Evolutionary conservation across 257 asterid species (phyloP).

Genomic region (Thymus mandschuricus): DNA sequence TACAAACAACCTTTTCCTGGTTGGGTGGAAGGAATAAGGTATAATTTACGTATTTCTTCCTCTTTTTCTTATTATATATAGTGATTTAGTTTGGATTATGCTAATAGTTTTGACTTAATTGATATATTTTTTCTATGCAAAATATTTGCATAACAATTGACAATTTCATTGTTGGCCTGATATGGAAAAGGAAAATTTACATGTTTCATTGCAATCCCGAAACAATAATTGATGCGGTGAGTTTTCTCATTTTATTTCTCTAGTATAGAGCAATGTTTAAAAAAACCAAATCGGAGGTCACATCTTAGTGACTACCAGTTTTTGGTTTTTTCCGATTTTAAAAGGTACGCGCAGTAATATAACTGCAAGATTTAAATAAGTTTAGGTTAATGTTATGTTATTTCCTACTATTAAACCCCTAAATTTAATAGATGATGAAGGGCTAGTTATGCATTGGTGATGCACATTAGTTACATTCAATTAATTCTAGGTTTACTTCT

Average conservation of each 20-base stretch:
- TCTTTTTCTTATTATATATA: neutral
- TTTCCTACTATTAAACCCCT: too few species aligned
- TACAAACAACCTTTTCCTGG: slow-evolving; percentile 83
- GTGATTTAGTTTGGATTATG: too few species aligned
- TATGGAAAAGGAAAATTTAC: slow-evolving; percentile 82
- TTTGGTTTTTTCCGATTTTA: too few species aligned
- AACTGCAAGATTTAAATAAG: too few species aligned
- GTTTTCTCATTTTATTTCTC: slow-evolving; percentile 15
- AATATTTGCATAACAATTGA: slow-evolving; percentile 70
- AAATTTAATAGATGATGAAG: too few species aligned
- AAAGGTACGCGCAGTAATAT: too few species aligned
- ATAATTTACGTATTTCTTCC: slow-evolving; percentile 17
- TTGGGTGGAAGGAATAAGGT: slow-evolving; percentile 92
- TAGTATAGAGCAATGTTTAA: neutral
- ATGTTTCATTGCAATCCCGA: slow-evolving; percentile 63
- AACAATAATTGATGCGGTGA: slow-evolving; percentile 70
- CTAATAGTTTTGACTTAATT: neutral
- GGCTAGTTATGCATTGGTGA: too few species aligned
- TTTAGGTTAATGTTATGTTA: too few species aligned
- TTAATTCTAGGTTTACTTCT: too few species aligned
- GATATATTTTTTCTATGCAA: neutral
- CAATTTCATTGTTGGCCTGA: slow-evolving; percentile 66
- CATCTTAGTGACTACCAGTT: too few species aligned
- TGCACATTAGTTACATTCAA: too few species aligned
- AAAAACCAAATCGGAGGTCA: too few species aligned